Conservation (phyloP, 2,329 filamentous ascomycete species). For the Verticillium klebahnii region DNA sequence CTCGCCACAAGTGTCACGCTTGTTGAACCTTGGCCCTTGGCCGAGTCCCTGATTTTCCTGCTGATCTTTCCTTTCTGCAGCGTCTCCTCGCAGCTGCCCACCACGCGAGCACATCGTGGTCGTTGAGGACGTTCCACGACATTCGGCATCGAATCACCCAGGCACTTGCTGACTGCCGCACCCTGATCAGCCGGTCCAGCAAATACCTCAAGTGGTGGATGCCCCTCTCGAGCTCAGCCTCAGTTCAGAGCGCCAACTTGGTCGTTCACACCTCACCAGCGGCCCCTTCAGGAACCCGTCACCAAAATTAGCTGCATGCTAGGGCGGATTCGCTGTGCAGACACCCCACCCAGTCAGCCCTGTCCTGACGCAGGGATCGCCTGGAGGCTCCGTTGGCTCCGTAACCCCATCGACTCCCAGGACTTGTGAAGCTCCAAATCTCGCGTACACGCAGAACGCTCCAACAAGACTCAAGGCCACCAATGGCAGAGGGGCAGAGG, state of each 20-base stretch:
- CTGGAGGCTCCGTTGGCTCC: neutral
- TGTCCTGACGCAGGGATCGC: slow-evolving; percentile 2
- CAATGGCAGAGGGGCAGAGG: neutral
- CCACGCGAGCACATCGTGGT: neutral
- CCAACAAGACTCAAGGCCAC: neutral
- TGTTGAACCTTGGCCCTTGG: neutral
- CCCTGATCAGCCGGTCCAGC: neutral
- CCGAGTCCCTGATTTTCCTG: neutral
- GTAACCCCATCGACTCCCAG: neutral
- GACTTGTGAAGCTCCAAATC: neutral
- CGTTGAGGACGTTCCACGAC: neutral
- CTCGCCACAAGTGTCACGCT: neutral
- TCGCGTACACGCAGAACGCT: neutral
- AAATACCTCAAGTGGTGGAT: neutral
- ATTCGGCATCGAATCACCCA: neutral
- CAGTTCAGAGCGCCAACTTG: neutral
- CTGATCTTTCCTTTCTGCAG: neutral
- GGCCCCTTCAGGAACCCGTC: neutral
- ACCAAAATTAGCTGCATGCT: neutral
- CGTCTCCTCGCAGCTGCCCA: neutral
- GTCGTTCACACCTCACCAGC: neutral
- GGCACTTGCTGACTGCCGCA: neutral
- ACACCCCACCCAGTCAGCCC: slow-evolving; percentile 2
- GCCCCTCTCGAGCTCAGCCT: neutral
- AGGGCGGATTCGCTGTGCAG: neutral